Evolutionary conservation across 129 eudicot genomes (phyloP), one percentile per base, ranked within the genome.

Genomic region (Pittosporum tobira): DNA sequence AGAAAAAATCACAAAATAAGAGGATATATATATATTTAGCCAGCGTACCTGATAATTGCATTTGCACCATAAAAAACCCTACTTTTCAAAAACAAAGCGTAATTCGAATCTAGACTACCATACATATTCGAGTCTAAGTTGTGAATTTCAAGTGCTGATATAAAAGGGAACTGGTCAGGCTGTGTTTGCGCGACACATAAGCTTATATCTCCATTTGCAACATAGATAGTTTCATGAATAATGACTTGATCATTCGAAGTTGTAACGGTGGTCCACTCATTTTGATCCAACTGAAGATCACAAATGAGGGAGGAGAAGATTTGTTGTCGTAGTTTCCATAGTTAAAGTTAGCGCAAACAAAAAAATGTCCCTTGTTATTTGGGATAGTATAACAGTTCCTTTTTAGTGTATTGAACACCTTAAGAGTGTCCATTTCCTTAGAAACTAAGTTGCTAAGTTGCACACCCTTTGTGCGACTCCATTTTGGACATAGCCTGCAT

Each of bases 271-370:
- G 51, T 51, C 95, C 95, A 86, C 45, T 66, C 51, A 59, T 86
- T 86, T 22, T 87, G 87, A 61, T 86, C 82, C 22, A 81, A 76
- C 16, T 38, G 87, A 48, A 86, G 84, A 63, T 73, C 87, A 48
- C 82, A 86, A 2, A 51, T 56, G n/a, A n/a, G 0, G 95, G 95
- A 20, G 90, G 90, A 76, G 70, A 38, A 5, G 75, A 70, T 67
- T 67, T 79, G 19, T 51, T 19, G 61, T 86, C 95, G 49, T 86
- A 86, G 64, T 86, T 86, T 28, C 90, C 95, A 22, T 86, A 86
- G 67, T 67, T 64, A 48, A 86, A 86, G 66, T 79, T 77, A 2
- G 87, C 90, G 1, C 90, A 84, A 10, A 79, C 69, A 50, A 74
- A 73, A 37, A 84, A 24, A 47, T 60, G 4, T 53, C 72, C 4